Evolutionary conservation across 2,329 filamentous ascomycete genomes (phyloP), one percentile per base, ranked within the genome.

Genomic region (Pseudogymnoascus sp.): DNA sequence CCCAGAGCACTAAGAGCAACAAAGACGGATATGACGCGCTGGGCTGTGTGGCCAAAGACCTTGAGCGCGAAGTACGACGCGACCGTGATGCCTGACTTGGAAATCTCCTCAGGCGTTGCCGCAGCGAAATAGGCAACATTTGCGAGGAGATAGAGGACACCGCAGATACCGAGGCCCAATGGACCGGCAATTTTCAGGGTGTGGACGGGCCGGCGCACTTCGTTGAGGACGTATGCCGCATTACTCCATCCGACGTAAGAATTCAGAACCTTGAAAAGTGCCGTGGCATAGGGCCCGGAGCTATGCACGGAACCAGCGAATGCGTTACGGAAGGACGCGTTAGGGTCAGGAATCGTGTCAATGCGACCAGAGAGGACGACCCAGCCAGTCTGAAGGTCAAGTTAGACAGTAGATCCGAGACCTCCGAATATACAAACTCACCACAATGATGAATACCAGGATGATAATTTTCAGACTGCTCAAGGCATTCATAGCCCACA

Each of bases 71-170:
- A 84, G 1, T 77, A 76, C 0, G 79, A 81, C 0, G 83, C 83
- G 2, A 84, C 79, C 3, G 83, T 79, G 23, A 79, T 78, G 18
- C 82, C 82, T 0, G 81, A 81, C 1, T 74, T 72, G 8, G 78
- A 73, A 66, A 86, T 81, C 62, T 84, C 79, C 3, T 81, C 76
- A 61, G 80, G 81, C 14, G 82, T 80, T 1, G 84, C 81, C 2
- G 81, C 83, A 2, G 82, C 78, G 67, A 85, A 84, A 71, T 85
- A 85, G 23, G 83, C 82, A 38, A 84, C 76, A 70, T 84, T 85
- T 70, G 80, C 78, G 44, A 84, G 75, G 71, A 85, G 78, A 70
- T 85, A 86, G 0, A 84, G 70, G 40, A 84, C 70, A 0, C 80
- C 79, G 14, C 83, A 79, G 4, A 80, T 76, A 23, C 75, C 73